Evolutionary conservation across 352 stramenopile species (phyloP), one percentile per base, ranked within the genome.

Genomic region (Phytophthora pinifolia): DNA sequence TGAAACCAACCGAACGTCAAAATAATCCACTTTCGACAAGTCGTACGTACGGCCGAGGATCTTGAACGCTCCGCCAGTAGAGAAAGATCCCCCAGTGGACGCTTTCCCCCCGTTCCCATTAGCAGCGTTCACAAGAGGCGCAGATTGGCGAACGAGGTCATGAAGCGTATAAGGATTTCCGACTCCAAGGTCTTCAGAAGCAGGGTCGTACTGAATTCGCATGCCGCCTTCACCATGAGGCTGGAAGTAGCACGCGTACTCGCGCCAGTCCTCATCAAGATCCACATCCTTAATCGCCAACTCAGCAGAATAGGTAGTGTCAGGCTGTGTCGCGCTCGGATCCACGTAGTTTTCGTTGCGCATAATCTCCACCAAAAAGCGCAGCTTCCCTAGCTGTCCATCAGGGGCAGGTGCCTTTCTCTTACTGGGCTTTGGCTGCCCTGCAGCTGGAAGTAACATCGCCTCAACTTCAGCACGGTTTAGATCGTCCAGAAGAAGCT

Each of bases 281-380:
- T 37, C 29, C 9, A 62, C 44, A 10, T 46, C 59, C 31, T 76
- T 67, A 25, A 89, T 67, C 4, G 48, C 47, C 6, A 86, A 46
- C 42, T 86, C 76, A 6, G 74, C 67, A 1, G 78, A 84, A 33
- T 71, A 79, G 42, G 66, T 79, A 1, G 65, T 74, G 27, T 85
- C 77, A 9, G 71, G 44, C 14, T 50, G 56, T 22, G 64, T 65
- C 18, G 49, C 45, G 10, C 29, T 62, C 1, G 61, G 58, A 45
- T 84, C 67, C 7, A 79, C 52, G 18, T 71, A 86, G 41, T 82
- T 85, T 10, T 90, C 78, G 46, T 88, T 85, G 18, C 74, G 63
- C n/a, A 64, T 59, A 0, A 90, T 41, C 51, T 88, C 69, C 6
- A 90, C 47, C 8, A 49, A 33, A 30, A 90, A 83, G 5, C 65